These are phyloP conservation scores for Camelina laxa DNA, from an alignment of 345 rosid genomes.

Conservation along the genomic window DNA sequence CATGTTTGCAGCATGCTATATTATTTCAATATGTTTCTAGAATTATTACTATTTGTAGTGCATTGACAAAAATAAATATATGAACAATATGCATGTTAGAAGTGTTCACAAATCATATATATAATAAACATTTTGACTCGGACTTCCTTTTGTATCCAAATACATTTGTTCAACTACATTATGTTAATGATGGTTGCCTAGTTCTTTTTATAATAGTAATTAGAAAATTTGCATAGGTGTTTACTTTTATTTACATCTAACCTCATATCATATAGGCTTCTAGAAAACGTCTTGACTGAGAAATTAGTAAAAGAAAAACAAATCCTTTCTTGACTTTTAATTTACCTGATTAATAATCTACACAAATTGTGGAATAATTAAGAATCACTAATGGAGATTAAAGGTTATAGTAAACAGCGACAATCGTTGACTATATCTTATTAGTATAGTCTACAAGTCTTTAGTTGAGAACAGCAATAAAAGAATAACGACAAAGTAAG, in stretches of 20 bases:
- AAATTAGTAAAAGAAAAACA: background rate
- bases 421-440: conserved; percentile 33
- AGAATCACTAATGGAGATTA: conserved; percentile 1
- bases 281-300: conserved; percentile 27
- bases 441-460: conserved; percentile 19
- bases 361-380: conserved; percentile 19
- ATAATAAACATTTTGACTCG: too few species aligned
- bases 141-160: too few species aligned
- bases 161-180: too few species aligned
- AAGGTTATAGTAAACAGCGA: conserved; percentile 32
- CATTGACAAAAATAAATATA: background rate
- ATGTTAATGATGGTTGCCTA: background rate
- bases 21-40: background rate
- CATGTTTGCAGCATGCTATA: background rate
- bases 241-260: too few species aligned
- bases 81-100: background rate
- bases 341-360: conserved; percentile 30
- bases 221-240: too few species aligned
- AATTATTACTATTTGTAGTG: background rate
- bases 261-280: background rate
- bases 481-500: conserved; percentile 37
- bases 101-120: background rate
- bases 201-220: too few species aligned
- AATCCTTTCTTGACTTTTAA: conserved; percentile 29
- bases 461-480: conserved; percentile 33